Evolutionary conservation across 2,329 filamentous ascomycete genomes (phyloP), one percentile per base, ranked within the genome.

Genomic region (Onygenales sp.): DNA sequence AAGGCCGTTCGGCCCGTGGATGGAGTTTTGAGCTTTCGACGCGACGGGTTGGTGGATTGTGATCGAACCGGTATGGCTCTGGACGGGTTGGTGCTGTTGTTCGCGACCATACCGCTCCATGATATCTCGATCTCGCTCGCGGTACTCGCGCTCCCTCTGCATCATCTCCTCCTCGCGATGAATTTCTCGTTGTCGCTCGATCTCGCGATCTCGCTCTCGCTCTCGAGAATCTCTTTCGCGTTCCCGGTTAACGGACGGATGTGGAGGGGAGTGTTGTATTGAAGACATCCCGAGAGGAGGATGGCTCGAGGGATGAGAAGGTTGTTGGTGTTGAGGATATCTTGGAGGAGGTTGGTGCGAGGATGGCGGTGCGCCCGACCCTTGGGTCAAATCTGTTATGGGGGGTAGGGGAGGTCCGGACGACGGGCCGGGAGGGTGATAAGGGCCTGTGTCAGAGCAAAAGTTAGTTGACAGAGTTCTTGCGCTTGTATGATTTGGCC

Each of bases 21-120:
- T 94, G 51, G 89, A 86, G 58, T 84, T 86, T 54, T 86, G 74
- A 58, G 89, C 77, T 71, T 91, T 78, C 66, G 90, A 83, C 57
- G 92, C 92, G 55, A 96, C 90, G 5, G 92, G 92, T 69, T 97
- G 92, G 71, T 97, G 92, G 62, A 97, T 85, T 52, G 91, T 89
- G 52, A 95, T 88, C 2, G 91, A 89, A 54, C 86, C 89, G 41
- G 88, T 85, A 65, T 88, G 91, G 71, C 86, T 93, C 69, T 96
- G 91, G 65, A 93, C 89, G 31, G 86, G 83, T 56, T 87, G 81
- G 50, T 81, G 79, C 31, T 79, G 74, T 59, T 51, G 49, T 33
- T 87, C 83, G 58, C 79, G 73, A 55, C 81, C 78, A 61, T 88
- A 85, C 66, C 84, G 79, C 59, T 87, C 84, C 61, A 83, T 78